Conservation (phyloP, 805 yeast genomes). For the Saturnispora ahearnii region DNA sequence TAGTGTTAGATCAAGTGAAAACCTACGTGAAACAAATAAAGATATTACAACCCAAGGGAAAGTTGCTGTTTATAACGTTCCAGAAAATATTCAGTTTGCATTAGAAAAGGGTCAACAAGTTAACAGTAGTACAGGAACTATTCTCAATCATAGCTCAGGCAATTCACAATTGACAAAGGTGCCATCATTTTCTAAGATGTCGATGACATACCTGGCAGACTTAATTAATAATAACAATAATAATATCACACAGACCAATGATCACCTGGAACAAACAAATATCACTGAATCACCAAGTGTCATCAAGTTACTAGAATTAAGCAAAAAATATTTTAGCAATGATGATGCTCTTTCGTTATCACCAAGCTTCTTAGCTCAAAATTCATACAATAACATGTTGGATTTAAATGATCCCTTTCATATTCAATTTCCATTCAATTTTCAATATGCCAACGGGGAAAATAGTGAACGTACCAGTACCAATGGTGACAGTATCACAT, state of each 20-base stretch:
- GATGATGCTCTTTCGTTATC: constrained; percentile 1
- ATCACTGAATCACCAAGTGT: constrained; percentile 4
- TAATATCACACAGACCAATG: constrained; percentile 3
- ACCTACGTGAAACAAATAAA: neutral
- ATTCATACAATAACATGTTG: constrained; percentile 17
- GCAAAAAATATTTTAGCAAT: neutral
- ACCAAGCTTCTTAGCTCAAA: neutral
- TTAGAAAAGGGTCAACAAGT: neutral
- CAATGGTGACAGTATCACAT: neutral
- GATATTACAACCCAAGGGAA: constrained; percentile 1
- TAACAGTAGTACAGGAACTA: neutral
- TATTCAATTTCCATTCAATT: constrained; percentile 40
- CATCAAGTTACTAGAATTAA: constrained; percentile 1
- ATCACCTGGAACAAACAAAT: neutral
- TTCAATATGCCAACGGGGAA: constrained; percentile 26
- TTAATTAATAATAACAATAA: neutral
- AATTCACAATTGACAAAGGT: constrained; percentile 2
- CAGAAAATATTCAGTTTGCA: constrained; percentile 13
- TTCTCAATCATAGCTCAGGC: neutral
- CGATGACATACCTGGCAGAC: constrained; percentile 3
- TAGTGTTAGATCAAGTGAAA: neutral
- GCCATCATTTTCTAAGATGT: constrained; percentile 1
- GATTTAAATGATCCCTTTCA: constrained; percentile 42
- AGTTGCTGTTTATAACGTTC: constrained; percentile 7
- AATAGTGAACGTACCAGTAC: neutral